Percentiles rank a stretch among this genome's conserved stretches.
Evolutionary conservation across 148 eudicot species (phyloP).

Genomic region (Diospyros lotus): DNA sequence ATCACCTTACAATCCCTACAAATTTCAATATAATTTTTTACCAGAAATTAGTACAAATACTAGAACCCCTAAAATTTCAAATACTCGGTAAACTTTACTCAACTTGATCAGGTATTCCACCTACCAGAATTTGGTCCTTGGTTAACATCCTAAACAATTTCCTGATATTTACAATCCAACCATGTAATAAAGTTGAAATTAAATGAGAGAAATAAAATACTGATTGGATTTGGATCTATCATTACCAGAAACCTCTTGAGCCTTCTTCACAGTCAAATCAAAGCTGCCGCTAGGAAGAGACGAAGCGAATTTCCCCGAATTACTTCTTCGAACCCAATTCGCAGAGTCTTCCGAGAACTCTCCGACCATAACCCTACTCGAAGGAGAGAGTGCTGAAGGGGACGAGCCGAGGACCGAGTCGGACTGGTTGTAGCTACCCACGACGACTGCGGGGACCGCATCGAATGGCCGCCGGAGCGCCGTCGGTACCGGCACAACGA

Average conservation of each 20-base stretch:
- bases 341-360: slow-evolving; percentile 42
- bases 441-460: slow-evolving; percentile 11
- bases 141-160: background rate
- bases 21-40: background rate
- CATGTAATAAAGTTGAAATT: background rate
- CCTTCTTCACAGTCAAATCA: background rate
- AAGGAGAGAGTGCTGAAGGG: slow-evolving; percentile 18
- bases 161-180: background rate
- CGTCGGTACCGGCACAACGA: slow-evolving; percentile 17
- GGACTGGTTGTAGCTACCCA: slow-evolving; percentile 26
- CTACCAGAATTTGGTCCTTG: background rate
- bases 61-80: background rate
- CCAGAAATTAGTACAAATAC: background rate
- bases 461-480: background rate
- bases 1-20: no score
- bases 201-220: background rate
- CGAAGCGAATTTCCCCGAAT: slow-evolving; percentile 19
- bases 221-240: background rate
- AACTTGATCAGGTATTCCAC: background rate
- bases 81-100: background rate
- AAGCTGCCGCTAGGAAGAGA: slow-evolving; percentile 11
- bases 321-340: slow-evolving; percentile 23
- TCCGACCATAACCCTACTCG: slow-evolving; percentile 19
- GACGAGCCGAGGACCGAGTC: slow-evolving; percentile 29
- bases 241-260: slow-evolving; percentile 11